Conservation (phyloP, 1,284 basidiomycete genomes). For the Trichosporon ovoides region DNA sequence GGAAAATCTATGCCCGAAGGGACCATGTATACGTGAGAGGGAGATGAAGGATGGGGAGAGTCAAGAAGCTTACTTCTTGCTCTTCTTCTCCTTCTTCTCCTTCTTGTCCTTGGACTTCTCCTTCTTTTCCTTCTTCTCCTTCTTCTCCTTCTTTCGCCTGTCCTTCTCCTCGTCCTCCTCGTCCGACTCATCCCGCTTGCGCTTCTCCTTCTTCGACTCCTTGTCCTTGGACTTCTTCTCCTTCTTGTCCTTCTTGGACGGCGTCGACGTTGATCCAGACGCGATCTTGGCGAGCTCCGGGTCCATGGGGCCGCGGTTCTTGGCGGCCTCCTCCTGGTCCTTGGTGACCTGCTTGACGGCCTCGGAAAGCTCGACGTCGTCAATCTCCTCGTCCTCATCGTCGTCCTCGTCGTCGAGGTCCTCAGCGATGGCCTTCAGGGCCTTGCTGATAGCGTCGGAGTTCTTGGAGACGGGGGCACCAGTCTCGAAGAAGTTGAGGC, state of each 20-base stretch:
- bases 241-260: conserved; percentile 36
- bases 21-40: not conserved
- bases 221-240: conserved; percentile 64
- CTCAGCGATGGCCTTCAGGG: conserved; percentile 68
- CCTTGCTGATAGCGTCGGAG: conserved; percentile 80
- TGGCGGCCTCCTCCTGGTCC: conserved; percentile 51
- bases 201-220: conserved; percentile 55
- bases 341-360: conserved; percentile 52
- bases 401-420: conserved; percentile 63
- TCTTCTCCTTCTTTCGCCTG: conserved; percentile 36
- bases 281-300: conserved; percentile 44
- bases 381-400: conserved; percentile 61
- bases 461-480: conserved; percentile 79
- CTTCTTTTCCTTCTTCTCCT: conserved; percentile 27
- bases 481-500: conserved; percentile 85
- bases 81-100: conserved; percentile 24
- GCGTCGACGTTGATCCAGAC: conserved; percentile 16
- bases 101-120: conserved; percentile 34
- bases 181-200: conserved; percentile 22
- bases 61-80: not conserved
- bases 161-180: conserved; percentile 19
- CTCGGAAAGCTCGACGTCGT: conserved; percentile 38
- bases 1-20: not conserved
- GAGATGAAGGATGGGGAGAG: not conserved
- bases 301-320: conserved; percentile 29